These are phyloP conservation scores for Gomphus sp. DNA, from an alignment of 1,284 basidiomycete genomes.

Conservation along the genomic window DNA sequence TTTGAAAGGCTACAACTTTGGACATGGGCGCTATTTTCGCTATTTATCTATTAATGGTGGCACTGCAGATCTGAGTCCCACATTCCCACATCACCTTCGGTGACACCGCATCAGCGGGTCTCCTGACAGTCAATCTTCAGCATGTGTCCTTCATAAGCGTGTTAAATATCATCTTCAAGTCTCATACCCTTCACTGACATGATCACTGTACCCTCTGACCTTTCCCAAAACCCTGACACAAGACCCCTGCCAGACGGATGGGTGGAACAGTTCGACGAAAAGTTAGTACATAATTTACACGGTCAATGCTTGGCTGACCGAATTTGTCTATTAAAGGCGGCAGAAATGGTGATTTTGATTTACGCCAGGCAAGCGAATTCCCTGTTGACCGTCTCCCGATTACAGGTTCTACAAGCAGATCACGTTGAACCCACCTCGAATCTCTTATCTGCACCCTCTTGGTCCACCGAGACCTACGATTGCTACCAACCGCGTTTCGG, in stretches of 20 bases:
- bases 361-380: background rate
- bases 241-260: slow-evolving; percentile 49
- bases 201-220: background rate
- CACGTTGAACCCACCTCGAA: slow-evolving; percentile 45
- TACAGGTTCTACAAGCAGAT: slow-evolving; percentile 67
- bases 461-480: slow-evolving; percentile 19
- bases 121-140: background rate
- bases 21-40: background rate
- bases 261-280: slow-evolving; percentile 56
- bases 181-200: background rate
- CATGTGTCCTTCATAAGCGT: background rate
- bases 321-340: slow-evolving; percentile 34
- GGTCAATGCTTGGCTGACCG: slow-evolving; percentile 6
- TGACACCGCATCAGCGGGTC: background rate
- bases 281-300: slow-evolving; percentile 33
- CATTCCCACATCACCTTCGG: background rate
- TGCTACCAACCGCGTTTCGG: background rate
- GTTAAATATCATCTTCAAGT: background rate
- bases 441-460: slow-evolving; percentile 56
- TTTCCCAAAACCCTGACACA: background rate
- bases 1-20: no score
- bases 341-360: slow-evolving; percentile 45
- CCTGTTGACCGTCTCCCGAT: background rate
- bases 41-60: background rate
- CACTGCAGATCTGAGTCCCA: no score